These are phyloP conservation scores for Berberis vulgaris DNA, from an alignment of 164 flowering plant species.

Conservation along the genomic window DNA sequence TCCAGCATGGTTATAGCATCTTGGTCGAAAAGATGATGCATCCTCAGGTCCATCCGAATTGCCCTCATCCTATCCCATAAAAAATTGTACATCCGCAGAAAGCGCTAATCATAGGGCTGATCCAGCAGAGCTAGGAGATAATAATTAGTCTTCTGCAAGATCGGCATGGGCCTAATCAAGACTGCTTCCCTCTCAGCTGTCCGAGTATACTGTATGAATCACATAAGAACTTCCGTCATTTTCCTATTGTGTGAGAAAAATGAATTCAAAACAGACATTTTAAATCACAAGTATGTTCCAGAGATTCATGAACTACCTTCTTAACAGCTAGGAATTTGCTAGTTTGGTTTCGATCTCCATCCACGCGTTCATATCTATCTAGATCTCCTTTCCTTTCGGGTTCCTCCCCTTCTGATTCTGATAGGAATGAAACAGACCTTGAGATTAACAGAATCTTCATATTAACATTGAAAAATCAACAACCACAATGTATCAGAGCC, in stretches of 20 bases:
- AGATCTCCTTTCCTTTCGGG: constrained; percentile 98
- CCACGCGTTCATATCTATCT: constrained; percentile 80
- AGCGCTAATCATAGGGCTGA: constrained; percentile 66
- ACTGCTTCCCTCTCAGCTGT: constrained; percentile 92
- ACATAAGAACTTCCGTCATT: constrained; percentile 17
- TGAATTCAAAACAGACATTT: background rate
- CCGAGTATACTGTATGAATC: constrained; percentile 67
- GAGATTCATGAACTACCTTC: constrained; percentile 39
- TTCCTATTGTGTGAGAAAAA: constrained; percentile 10
- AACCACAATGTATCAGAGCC: no score
- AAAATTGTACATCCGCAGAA: constrained; percentile 86
- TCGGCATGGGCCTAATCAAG: constrained; percentile 86
- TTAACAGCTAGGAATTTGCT: constrained; percentile 73
- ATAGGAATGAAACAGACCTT: constrained; percentile 5
- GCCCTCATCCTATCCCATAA: constrained; percentile 99
- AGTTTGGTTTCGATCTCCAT: constrained; percentile 93
- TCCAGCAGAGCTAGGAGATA: constrained; percentile 76
- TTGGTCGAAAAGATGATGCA: constrained; percentile 83
- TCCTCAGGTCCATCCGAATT: constrained; percentile 87
- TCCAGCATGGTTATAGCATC: constrained; percentile 82
- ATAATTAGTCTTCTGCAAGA: constrained; percentile 76
- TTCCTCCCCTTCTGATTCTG: constrained; percentile 90
- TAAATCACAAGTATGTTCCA: no score
- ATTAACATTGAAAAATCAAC: no score
- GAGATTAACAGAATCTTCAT: no score